These are phyloP conservation scores for Penicillium macrosclerotiorum DNA, from an alignment of 495 filamentous ascomycete species.

Conservation along the genomic window DNA sequence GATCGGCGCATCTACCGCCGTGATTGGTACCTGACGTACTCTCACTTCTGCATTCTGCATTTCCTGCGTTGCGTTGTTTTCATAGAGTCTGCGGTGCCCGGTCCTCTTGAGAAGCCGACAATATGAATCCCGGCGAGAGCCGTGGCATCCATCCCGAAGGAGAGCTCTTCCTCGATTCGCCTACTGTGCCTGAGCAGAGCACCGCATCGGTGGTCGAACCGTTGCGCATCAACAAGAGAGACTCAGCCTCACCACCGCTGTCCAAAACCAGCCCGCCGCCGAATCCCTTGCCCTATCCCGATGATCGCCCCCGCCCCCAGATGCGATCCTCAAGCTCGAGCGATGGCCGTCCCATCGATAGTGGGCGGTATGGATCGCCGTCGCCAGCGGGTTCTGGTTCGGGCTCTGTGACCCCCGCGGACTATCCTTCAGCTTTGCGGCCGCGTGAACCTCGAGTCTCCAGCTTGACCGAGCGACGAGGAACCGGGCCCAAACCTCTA, in stretches of 20 bases:
- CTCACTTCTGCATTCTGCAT: slow-evolving; percentile 16
- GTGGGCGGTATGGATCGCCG: slow-evolving; percentile 28
- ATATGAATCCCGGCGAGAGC: slow-evolving; percentile 42
- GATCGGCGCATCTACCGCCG: slow-evolving; percentile 21
- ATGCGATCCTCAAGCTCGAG: slow-evolving; percentile 34
- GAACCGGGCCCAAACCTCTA: slow-evolving; percentile 67
- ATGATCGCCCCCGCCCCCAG: slow-evolving; percentile 58
- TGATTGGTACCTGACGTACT: slow-evolving; percentile 17
- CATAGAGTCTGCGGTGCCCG: too few relatives aligned
- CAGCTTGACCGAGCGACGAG: slow-evolving; percentile 69
- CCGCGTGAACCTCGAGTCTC: slow-evolving; percentile 42
- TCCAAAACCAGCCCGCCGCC: slow-evolving; percentile 18
- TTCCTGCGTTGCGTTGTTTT: too few relatives aligned
- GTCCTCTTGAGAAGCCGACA: too few relatives aligned
- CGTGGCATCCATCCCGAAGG: slow-evolving; percentile 59
- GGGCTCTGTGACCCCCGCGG: slow-evolving; percentile 33
- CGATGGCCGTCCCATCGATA: slow-evolving; percentile 37
- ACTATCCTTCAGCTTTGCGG: slow-evolving; percentile 47
- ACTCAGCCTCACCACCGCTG: slow-evolving; percentile 42
- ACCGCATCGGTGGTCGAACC: slow-evolving; percentile 74
- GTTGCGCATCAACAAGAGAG: slow-evolving; percentile 77
- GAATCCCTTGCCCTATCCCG: slow-evolving; percentile 68
- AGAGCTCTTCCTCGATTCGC: slow-evolving; percentile 69
- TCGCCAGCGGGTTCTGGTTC: slow-evolving; percentile 30
- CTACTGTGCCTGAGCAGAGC: slow-evolving; percentile 46